Conservation (phyloP, 208 protist genomes). For the Trypanosoma theileri region DNA sequence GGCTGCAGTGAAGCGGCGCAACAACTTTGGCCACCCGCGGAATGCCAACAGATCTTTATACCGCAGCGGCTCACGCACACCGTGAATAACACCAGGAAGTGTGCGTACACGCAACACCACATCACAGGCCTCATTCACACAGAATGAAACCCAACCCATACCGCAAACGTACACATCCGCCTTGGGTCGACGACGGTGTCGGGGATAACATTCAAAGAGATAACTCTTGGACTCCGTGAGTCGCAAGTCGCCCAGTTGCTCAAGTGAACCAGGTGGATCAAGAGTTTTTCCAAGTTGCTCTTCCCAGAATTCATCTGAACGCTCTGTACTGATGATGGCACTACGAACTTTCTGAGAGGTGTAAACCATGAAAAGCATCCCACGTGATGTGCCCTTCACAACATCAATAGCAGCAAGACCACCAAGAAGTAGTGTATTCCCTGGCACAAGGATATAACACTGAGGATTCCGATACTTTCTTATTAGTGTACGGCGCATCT, state of each 20-base stretch:
- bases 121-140: slow-evolving; percentile 73
- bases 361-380: slow-evolving; percentile 88
- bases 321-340: slow-evolving; percentile 75
- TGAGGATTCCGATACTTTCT: slow-evolving; percentile 86
- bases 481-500: slow-evolving; percentile 89
- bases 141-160: slow-evolving; percentile 86
- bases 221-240: slow-evolving; percentile 77
- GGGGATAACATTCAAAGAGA: slow-evolving; percentile 87
- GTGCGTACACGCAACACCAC: slow-evolving; percentile 91
- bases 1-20: slow-evolving; percentile 64
- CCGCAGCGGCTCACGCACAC: slow-evolving; percentile 83
- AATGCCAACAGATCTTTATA: slow-evolving; percentile 85
- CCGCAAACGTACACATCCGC: slow-evolving; percentile 90
- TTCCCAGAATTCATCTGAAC: slow-evolving; percentile 75
- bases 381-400: slow-evolving; percentile 67
- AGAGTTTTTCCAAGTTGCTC: slow-evolving; percentile 81
- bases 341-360: slow-evolving; percentile 85
- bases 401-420: slow-evolving; percentile 87
- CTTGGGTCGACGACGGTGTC: slow-evolving; percentile 77
- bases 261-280: slow-evolving; percentile 74
- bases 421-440: slow-evolving; percentile 83
- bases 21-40: slow-evolving; percentile 74
- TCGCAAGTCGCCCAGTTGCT: slow-evolving; percentile 64
- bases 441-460: slow-evolving; percentile 80
- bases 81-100: slow-evolving; percentile 86